These are phyloP conservation scores for Phytophthora pluvialis DNA, from an alignment of 352 stramenopile species.

Conservation along the genomic window DNA sequence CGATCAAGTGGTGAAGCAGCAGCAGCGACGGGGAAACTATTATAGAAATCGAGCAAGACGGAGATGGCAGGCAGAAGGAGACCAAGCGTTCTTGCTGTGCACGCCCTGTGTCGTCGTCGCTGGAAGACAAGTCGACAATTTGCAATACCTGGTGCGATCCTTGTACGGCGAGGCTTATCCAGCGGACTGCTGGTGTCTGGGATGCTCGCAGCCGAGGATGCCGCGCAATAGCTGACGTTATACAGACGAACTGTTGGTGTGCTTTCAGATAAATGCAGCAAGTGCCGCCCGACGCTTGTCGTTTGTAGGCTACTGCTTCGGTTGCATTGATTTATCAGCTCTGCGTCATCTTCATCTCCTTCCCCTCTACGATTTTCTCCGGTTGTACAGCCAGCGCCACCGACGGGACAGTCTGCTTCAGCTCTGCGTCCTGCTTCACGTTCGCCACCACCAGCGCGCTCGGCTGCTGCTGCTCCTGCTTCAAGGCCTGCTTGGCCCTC, in stretches of 20 bases:
- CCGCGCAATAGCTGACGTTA: neutral
- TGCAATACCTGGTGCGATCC: neutral
- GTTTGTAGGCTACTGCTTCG: neutral
- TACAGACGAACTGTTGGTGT: neutral
- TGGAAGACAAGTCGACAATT: neutral
- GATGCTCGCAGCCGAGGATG: neutral
- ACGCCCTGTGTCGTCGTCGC: neutral
- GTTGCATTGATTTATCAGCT: conserved; percentile 19
- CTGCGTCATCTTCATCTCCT: conserved; percentile 20
- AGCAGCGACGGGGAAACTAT: neutral
- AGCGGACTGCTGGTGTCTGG: neutral
- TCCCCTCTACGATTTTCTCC: conserved; percentile 5
- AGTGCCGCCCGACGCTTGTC: too few species aligned
- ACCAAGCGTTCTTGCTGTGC: neutral
- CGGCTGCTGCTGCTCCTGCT: conserved; percentile 26
- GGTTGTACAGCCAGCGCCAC: conserved; percentile 31
- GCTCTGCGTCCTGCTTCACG: conserved; percentile 1
- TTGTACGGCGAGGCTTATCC: neutral
- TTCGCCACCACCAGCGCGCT: conserved; percentile 16
- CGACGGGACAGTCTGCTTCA: neutral
- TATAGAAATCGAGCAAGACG: conserved; percentile 4
- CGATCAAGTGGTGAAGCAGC: conserved; percentile 26
- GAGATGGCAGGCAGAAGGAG: neutral
- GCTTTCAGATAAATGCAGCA: neutral
- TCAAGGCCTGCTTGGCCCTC: conserved; percentile 31